phyloP scores from a whole-genome alignment of 768 basidiomycete genomes.

The Cystoderma amianthinum region DNA sequence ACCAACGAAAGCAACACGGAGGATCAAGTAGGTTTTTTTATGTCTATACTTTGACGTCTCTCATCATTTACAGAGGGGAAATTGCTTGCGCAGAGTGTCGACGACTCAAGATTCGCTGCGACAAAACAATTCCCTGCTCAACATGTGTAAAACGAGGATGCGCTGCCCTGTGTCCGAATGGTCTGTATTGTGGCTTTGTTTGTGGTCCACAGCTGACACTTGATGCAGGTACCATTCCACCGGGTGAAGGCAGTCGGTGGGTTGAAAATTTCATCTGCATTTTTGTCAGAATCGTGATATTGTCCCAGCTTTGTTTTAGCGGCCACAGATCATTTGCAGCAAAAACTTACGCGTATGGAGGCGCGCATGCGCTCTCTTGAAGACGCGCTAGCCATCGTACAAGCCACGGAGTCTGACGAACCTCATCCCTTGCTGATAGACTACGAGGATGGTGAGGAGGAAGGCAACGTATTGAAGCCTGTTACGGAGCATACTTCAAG shows the following conservation, averaged over 20 bases:
- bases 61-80: conserved; percentile 21
- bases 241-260: conserved; percentile 49
- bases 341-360: conserved; percentile 36
- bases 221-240: conserved; percentile 38
- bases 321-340: conserved; percentile 46
- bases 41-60: conserved; percentile 1
- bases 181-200: conserved; percentile 17
- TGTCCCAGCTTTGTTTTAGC: conserved; percentile 38
- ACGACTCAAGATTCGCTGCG: conserved; percentile 34
- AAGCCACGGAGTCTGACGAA: conserved; percentile 27
- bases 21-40: conserved; percentile 23
- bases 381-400: conserved; percentile 43
- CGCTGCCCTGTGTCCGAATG: conserved; percentile 43
- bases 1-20: conserved; percentile 28
- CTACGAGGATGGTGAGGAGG: conserved; percentile 21
- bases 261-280: conserved; percentile 1
- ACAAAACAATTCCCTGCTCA: conserved; percentile 33
- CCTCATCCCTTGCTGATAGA: conserved; percentile 35
- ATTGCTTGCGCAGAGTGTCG: conserved; percentile 39
- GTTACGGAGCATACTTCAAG: conserved; percentile 16
- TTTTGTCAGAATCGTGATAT: not conserved
- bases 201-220: not conserved
- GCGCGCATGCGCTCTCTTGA: conserved; percentile 47
- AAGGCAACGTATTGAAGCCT: conserved; percentile 19
- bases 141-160: conserved; percentile 49